A percentile compares a stretch with the other conserved stretches of the same genome.
Conservation (phyloP, 176 grass and related monocot species). For the Hsuehochloa calcarea region DNA sequence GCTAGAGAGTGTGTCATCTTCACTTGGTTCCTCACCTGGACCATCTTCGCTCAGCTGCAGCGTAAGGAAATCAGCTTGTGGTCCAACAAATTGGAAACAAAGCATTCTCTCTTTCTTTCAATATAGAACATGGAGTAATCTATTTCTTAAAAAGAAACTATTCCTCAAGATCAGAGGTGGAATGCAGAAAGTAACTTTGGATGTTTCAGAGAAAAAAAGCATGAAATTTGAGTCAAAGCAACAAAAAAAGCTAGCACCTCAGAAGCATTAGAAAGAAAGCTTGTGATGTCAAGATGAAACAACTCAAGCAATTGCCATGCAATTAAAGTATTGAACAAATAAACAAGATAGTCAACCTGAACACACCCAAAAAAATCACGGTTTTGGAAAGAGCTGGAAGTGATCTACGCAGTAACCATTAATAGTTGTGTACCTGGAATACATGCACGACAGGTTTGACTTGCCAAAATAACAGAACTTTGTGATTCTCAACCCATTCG, state of each 20-base stretch:
- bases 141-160: constrained; percentile 5
- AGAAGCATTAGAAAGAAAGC: constrained; percentile 11
- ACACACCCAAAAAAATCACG: neutral
- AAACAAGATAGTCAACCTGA: constrained; percentile 4
- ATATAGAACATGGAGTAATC: neutral
- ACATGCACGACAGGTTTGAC: constrained; percentile 83
- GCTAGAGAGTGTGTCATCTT: constrained; percentile 85
- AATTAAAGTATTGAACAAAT: neutral
- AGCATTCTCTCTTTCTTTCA: neutral
- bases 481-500: constrained; percentile 69
- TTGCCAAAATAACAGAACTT: constrained; percentile 98
- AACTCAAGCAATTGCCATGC: neutral
- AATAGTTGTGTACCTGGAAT: constrained; percentile 66
- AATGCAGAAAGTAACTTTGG: neutral
- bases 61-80: constrained; percentile 28
- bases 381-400: neutral
- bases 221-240: constrained; percentile 14
- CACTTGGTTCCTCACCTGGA: constrained; percentile 88
- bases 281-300: constrained; percentile 16
- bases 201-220: neutral
- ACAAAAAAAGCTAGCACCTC: neutral
- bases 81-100: constrained; percentile 8
- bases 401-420: neutral
- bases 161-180: neutral
- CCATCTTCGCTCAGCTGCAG: constrained; percentile 92